Conservation (phyloP, 2,329 filamentous ascomycete species). For the Fusarium nelsonii region DNA sequence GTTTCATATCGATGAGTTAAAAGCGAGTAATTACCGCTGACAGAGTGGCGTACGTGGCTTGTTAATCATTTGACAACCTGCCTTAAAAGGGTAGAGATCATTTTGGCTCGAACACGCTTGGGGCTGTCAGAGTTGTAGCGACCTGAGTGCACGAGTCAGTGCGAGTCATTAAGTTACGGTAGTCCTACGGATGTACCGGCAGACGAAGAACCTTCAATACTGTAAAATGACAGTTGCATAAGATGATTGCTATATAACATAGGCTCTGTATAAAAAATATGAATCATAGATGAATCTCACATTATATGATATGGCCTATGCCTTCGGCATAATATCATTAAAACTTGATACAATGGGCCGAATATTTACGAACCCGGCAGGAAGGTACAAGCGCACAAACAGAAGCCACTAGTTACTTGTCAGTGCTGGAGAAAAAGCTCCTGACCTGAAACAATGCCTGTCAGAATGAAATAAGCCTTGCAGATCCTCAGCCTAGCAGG, state of each 20-base stretch:
- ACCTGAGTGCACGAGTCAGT: neutral
- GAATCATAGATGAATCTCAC: no score
- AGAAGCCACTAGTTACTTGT: neutral
- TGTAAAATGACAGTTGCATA: no score
- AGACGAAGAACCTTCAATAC: no score
- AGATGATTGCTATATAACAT: no score
- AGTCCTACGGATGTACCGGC: no score
- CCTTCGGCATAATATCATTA: no score
- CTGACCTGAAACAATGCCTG: neutral
- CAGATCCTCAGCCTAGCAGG: neutral
- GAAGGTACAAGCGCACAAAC: neutral
- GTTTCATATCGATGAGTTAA: no score
- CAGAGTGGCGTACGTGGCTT: neutral
- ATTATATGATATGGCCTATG: no score
- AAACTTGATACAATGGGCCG: neutral
- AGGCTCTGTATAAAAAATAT: no score
- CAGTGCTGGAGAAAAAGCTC: neutral
- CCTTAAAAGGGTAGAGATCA: neutral
- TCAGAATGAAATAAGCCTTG: neutral
- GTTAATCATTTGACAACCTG: neutral
- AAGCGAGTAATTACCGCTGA: no score
- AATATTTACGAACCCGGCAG: neutral
- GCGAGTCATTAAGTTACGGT: neutral
- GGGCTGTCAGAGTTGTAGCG: neutral
- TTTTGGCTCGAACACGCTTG: neutral